phyloP scores from a whole-genome alignment of 1,284 basidiomycete genomes.

The Irpex sp. region DNA sequence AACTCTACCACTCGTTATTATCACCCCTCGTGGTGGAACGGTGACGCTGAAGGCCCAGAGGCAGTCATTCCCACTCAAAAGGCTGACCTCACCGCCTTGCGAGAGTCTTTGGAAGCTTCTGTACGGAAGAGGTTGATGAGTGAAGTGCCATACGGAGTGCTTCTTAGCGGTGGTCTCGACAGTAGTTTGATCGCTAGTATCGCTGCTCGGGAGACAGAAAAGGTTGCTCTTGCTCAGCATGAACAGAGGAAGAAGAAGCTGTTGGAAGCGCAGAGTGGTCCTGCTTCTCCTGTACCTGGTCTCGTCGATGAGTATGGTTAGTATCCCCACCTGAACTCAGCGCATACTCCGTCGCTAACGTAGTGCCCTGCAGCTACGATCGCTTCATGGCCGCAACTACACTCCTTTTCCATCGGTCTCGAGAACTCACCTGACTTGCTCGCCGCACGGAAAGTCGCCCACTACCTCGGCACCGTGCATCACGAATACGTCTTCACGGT shows the following conservation, averaged over 20 bases:
- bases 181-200: conserved; percentile 96
- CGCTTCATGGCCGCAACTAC: conserved; percentile 93
- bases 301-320: conserved; percentile 53
- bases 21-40: conserved; percentile 83
- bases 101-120: conserved; percentile 86
- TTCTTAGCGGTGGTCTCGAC: conserved; percentile 94
- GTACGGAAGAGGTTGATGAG: conserved; percentile 98
- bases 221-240: conserved; percentile 78
- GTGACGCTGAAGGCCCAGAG: conserved; percentile 59
- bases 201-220: conserved; percentile 96
- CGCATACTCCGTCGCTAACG: neutral
- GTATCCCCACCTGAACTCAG: conserved; percentile 9
- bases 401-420: conserved; percentile 97
- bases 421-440: conserved; percentile 94
- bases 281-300: conserved; percentile 46
- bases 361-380: conserved; percentile 51
- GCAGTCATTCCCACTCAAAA: conserved; percentile 59
- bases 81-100: conserved; percentile 69
- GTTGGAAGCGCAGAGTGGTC: conserved; percentile 48
- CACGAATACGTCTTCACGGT: conserved; percentile 99
- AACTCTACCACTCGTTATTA: conserved; percentile 80
- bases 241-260: conserved; percentile 59
- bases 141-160: conserved; percentile 97
- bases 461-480: conserved; percentile 92
- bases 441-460: conserved; percentile 92